Evolutionary conservation across 768 basidiomycete genomes (phyloP), one percentile per base, ranked within the genome.

Genomic region (Gloeophyllum trabeum): DNA sequence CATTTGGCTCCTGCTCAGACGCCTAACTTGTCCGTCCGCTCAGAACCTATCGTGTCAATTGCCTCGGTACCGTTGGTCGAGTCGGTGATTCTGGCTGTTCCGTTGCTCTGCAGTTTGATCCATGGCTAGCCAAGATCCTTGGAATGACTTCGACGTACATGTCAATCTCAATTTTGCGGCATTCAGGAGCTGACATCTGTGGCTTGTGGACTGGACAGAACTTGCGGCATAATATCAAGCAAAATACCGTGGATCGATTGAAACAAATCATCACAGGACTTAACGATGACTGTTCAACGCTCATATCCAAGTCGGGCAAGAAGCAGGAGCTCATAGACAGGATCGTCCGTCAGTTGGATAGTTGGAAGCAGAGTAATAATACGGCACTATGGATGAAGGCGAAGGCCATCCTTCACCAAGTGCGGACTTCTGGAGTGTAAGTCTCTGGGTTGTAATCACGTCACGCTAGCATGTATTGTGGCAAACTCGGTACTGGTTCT

Each of bases 311-410:
- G 60, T 70, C 83, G 7, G 88, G 88, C 21, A 89, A 84, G 65
- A 91, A 91, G 56, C 82, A 87, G 51, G 89, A 90, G 24, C 72
- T 90, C 37, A 87, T 89, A 55, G 83, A 88, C 56, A 72, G 84
- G 47, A 80, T 91, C 46, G 60, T 73, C 35, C 49, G 51, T 5
- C 64, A 70, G 47, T 60, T 90, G 51, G 78, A 82, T 46, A 44
- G 52, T 40, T 87, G 82, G 80, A 72, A 72, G 54, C 57, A 58
- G 40, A 57, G 61, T 1, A 75, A 72, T 54, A 64, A 69, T 43
- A 62, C 71, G 39, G 82, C 81, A 49, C 76, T 71, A 55, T 89
- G 81, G 77, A 58, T 64, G 44, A 82, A 73, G 51, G 85, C 79
- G 19, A 80, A 79, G 56, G 64, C 66, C 25, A 72, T 89, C 44